Evolutionary conservation across 306 rosid genomes (phyloP).

Genomic region (Elaeagnus macrophylla): DNA sequence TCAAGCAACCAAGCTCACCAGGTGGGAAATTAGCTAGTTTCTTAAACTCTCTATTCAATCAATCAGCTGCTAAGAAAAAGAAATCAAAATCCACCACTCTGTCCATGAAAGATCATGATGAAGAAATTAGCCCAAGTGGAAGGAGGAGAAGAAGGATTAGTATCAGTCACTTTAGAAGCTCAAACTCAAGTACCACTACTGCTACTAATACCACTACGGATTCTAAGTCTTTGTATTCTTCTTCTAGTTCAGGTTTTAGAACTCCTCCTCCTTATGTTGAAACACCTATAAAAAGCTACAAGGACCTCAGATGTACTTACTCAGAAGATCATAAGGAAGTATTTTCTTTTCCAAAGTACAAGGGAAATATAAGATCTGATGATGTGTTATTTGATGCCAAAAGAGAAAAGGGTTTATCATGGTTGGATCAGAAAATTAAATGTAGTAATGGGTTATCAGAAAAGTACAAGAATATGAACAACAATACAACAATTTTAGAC

Average conservation of each 20-base stretch:
- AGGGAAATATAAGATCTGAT: conserved; percentile 16
- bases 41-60: conserved; percentile 85
- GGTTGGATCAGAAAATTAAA: conserved; percentile 31
- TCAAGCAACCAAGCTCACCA: conserved; percentile 90
- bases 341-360: conserved; percentile 24
- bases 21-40: conserved; percentile 90
- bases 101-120: conserved; percentile 52
- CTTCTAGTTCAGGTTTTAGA: conserved; percentile 64
- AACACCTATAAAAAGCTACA: too few species aligned
- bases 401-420: conserved; percentile 32
- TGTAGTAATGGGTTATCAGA: conserved; percentile 30
- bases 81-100: conserved; percentile 50
- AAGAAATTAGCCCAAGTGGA: conserved; percentile 61
- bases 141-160: conserved; percentile 73
- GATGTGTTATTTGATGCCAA: conserved; percentile 37
- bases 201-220: conserved; percentile 17
- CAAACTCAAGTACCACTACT: conserved; percentile 5
- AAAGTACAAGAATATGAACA: conserved; percentile 33
- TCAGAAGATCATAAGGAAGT: too few species aligned
- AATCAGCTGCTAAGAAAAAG: conserved; percentile 83
- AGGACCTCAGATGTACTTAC: too few species aligned
- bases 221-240: conserved; percentile 51
- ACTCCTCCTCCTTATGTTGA: conserved; percentile 55
- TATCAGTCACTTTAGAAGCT: conserved; percentile 82
- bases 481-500: conserved; percentile 24